phyloP scores from a whole-genome alignment of 768 basidiomycete genomes.

The Clathrus columnatus region DNA sequence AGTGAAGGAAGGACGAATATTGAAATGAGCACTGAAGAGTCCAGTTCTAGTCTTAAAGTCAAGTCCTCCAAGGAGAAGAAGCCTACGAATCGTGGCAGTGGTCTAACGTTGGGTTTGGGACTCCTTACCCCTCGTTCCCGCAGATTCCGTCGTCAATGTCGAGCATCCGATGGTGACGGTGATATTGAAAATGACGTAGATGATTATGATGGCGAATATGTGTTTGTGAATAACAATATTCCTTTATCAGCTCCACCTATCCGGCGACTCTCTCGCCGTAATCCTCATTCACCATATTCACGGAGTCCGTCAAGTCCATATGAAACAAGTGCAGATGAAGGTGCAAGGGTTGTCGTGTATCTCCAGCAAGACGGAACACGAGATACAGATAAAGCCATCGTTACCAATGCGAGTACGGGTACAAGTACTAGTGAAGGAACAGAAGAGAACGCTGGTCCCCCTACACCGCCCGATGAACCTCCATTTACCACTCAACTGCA shows the following conservation, averaged over 20 bases:
- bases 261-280: neutral
- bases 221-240: neutral
- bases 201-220: neutral
- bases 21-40: neutral
- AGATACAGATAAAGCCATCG: neutral
- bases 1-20: neutral
- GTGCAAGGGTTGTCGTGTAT: neutral
- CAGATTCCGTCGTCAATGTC: neutral
- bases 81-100: neutral
- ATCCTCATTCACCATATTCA: neutral
- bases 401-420: neutral
- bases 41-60: neutral
- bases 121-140: neutral
- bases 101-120: neutral
- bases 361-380: neutral
- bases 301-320: neutral
- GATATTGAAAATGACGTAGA: neutral
- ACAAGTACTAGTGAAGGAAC: neutral
- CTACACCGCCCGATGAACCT: neutral
- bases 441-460: neutral
- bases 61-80: neutral
- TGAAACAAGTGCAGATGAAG: neutral
- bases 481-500: too few relatives aligned
- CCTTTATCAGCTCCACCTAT: neutral
- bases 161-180: neutral